phyloP scores from a whole-genome alignment of 352 stramenopile species.

The Pythium sukuiense region DNA sequence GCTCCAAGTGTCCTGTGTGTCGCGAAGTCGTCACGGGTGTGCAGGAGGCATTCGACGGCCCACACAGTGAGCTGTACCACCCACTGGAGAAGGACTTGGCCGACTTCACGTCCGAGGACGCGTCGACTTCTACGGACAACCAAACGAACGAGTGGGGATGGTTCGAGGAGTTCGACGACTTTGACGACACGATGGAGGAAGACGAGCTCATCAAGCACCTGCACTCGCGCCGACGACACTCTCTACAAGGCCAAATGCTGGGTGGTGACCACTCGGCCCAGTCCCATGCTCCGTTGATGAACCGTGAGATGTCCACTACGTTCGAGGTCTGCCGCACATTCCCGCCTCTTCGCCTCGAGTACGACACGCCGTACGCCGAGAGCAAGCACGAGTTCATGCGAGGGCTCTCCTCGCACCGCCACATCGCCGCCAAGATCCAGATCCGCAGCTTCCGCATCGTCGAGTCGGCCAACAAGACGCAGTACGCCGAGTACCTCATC shows the following conservation, averaged over 20 bases:
- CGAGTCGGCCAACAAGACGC: constrained; percentile 42
- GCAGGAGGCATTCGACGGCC: constrained; percentile 49
- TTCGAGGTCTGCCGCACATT: constrained; percentile 81
- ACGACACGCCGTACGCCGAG: constrained; percentile 63
- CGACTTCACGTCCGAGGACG: constrained; percentile 41
- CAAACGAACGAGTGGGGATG: constrained; percentile 73
- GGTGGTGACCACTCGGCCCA: constrained; percentile 7
- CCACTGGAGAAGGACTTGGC: constrained; percentile 57
- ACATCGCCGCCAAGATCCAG: constrained; percentile 77
- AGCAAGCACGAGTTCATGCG: constrained; percentile 69
- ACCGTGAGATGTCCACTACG: constrained; percentile 58
- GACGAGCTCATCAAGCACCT: constrained; percentile 37
- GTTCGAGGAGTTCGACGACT: constrained; percentile 83
- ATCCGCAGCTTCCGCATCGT: constrained; percentile 86
- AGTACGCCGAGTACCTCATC: constrained; percentile 82
- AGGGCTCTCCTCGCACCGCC: constrained; percentile 61
- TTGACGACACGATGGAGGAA: constrained; percentile 47
- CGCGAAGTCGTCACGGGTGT: constrained; percentile 58
- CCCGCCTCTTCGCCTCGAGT: constrained; percentile 45
- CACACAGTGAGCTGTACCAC: constrained; percentile 27
- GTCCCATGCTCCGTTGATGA: constrained; percentile 37
- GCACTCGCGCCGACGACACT: constrained; percentile 31
- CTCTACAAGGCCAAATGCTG: constrained; percentile 22
- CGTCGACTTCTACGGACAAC: constrained; percentile 45
- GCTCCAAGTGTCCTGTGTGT: constrained; percentile 66